Evolutionary conservation across 805 yeast genomes (phyloP).

Genomic region (Cyberlindnera misumaiensis): DNA sequence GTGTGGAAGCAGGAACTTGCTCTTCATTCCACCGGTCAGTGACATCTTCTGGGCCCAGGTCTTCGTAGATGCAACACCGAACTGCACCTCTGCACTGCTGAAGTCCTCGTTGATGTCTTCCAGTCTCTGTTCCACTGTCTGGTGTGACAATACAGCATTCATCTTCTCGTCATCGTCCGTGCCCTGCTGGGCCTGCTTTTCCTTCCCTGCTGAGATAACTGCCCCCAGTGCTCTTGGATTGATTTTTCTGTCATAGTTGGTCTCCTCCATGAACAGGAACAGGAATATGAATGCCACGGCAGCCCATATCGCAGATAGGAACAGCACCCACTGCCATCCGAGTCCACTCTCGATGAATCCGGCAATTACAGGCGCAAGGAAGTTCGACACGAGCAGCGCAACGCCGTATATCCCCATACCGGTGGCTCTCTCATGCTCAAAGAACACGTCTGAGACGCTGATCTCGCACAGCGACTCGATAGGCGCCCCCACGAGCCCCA

Average conservation of each 20-base stretch:
- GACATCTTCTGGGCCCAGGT: slow-evolving; percentile 39
- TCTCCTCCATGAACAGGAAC: slow-evolving; percentile 48
- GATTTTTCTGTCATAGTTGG: slow-evolving; percentile 35
- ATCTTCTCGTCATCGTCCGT: slow-evolving; percentile 5
- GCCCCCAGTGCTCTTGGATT: slow-evolving; percentile 9
- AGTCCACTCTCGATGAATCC: slow-evolving; percentile 45
- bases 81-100: slow-evolving; percentile 15
- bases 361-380: slow-evolving; percentile 52
- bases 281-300: slow-evolving; percentile 34
- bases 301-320: slow-evolving; percentile 40
- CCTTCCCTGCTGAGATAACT: slow-evolving; percentile 1
- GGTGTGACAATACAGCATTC: slow-evolving; percentile 9
- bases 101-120: slow-evolving; percentile 24
- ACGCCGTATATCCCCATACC: slow-evolving; percentile 44
- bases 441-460: slow-evolving; percentile 41
- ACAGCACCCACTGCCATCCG: slow-evolving; percentile 50
- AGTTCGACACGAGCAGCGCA: slow-evolving; percentile 48
- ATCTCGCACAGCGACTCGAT: slow-evolving; percentile 45
- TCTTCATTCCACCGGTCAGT: slow-evolving; percentile 30
- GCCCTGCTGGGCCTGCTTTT: no score
- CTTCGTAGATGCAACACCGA: slow-evolving; percentile 22
- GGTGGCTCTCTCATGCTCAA: slow-evolving; percentile 44
- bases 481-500: slow-evolving; percentile 33
- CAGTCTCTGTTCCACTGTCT: slow-evolving; percentile 15
- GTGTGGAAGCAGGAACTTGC: slow-evolving; percentile 25